Conservation (phyloP, 257 asterid species). For the Ligustrum vulgare region DNA sequence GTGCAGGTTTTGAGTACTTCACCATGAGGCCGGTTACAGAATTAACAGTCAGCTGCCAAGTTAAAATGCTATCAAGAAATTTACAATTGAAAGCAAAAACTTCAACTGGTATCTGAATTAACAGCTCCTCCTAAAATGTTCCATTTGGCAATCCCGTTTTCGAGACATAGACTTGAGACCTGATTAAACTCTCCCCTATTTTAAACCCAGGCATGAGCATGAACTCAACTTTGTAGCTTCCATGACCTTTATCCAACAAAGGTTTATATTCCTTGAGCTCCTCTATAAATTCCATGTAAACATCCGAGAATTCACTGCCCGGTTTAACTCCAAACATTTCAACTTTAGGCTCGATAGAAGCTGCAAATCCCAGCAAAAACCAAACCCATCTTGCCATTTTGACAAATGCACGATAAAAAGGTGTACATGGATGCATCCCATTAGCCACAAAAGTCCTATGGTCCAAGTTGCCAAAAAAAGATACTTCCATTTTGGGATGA, state of each 20-base stretch:
- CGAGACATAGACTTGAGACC: slow-evolving; percentile 70
- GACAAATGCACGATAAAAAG: slow-evolving; percentile 64
- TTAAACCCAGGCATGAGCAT: slow-evolving; percentile 82
- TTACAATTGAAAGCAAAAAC: slow-evolving; percentile 13
- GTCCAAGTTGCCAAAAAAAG: slow-evolving; percentile 73
- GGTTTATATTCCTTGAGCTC: slow-evolving; percentile 50
- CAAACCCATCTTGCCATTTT: slow-evolving; percentile 84
- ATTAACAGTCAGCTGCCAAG: slow-evolving; percentile 22
- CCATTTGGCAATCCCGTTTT: slow-evolving; percentile 25
- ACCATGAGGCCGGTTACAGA: background rate
- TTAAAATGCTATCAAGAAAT: slow-evolving; percentile 28
- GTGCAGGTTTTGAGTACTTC: slow-evolving; percentile 14
- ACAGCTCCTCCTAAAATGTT: slow-evolving; percentile 23
- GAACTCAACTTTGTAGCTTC: slow-evolving; percentile 64
- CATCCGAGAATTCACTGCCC: slow-evolving; percentile 59
- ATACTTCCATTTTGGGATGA: slow-evolving; percentile 68
- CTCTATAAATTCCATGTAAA: slow-evolving; percentile 59
- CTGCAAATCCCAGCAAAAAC: slow-evolving; percentile 58
- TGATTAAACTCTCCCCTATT: slow-evolving; percentile 50
- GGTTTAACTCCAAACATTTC: slow-evolving; percentile 55
- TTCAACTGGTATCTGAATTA: slow-evolving; percentile 11
- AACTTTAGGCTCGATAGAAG: slow-evolving; percentile 45
- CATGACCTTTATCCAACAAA: slow-evolving; percentile 29
- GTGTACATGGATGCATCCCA: slow-evolving; percentile 70
- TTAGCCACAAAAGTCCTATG: slow-evolving; percentile 60